Evolutionary conservation across 2,329 filamentous ascomycete species (phyloP), one percentile per base, ranked within the genome.

Genomic region (Clarireedia paspali): DNA sequence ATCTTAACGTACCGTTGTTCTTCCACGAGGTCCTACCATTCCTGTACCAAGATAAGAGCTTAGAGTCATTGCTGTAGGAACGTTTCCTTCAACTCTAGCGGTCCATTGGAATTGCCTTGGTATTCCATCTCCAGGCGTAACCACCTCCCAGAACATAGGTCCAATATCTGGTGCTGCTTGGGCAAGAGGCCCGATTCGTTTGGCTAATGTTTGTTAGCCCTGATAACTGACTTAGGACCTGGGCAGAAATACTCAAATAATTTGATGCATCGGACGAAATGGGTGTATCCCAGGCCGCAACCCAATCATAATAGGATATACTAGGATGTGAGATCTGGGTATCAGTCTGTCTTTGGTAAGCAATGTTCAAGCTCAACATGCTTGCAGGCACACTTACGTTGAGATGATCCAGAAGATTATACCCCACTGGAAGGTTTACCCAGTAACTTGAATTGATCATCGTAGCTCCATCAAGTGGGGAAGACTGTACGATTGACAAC

Each of bases 141-240:
- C 77, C 59, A 82, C 77, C 59, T 85, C 81, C 75, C 77, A 84
- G 67, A 77, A 80, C 69, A 84, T 74, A 24, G 82, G 78, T 0
- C 82, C 81, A 55, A 87, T 84, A 68, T 86, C 84, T 24, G 84
- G 82, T 1, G 82, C 81, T 26, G 83, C 81, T 66, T 85, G 81
- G 1, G 83, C 76, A 14, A 87, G 74, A 45, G 85, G 82, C 26
- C 83, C 83, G 27, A 75, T 76, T 55, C 81, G 76, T 56, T 64
- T 68, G 74, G 77, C 55, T 57, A 17, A 9, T 23, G 4, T 14
- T 6, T 6, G 15, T 47, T 26, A 47, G 24, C 5, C 45, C 17
- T 53, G 24, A 53, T 38, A 42, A n/a, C 40, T 9, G 26, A 23
- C 14, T 45, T 5, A n/a, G 15, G 15, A n/a, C n/a, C 6, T 30